These are phyloP conservation scores for Paramecium sexaurelia DNA, from an alignment of 73 alveolate species.

Conservation along the genomic window DNA sequence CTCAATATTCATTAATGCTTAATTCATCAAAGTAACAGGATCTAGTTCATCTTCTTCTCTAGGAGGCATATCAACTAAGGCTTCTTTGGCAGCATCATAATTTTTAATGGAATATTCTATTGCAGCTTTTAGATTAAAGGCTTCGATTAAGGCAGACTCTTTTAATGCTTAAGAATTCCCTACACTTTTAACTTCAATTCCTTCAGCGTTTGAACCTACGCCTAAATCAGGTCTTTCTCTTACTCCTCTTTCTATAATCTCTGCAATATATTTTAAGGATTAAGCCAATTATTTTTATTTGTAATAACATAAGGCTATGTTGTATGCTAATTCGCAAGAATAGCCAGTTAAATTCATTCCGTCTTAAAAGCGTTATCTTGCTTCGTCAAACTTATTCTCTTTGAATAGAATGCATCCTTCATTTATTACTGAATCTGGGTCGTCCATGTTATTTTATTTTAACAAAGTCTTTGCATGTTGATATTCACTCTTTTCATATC, in stretches of 20 bases:
- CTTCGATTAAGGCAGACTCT: conserved; percentile 99
- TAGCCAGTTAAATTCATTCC: conserved; percentile 93
- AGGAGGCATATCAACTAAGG: conserved; percentile 99
- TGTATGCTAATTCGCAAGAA: conserved; percentile 96
- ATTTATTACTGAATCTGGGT: conserved; percentile 87
- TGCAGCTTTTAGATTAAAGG: conserved; percentile 98
- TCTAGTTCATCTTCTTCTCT: conserved; percentile 98
- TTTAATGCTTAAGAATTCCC: conserved; percentile 97
- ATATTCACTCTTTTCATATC: conserved; percentile 90
- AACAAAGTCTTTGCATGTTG: conserved; percentile 87
- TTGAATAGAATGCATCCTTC: conserved; percentile 94
- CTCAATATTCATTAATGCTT: conserved; percentile 98
- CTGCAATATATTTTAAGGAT: conserved; percentile 95
- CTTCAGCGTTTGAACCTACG: conserved; percentile 96
- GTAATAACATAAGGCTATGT: conserved; percentile 97
- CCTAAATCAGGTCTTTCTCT: conserved; percentile 98
- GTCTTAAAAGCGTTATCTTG: conserved; percentile 91
- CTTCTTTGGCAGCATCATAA: conserved; percentile 98
- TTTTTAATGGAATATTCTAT: conserved; percentile 96
- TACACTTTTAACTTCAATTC: conserved; percentile 94
- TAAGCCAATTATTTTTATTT: conserved; percentile 94
- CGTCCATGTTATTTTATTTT: conserved; percentile 78
- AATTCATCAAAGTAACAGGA: conserved; percentile 98
- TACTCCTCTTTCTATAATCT: conserved; percentile 97
- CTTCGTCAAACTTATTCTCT: conserved; percentile 95